These are phyloP conservation scores for Bipolaris gigantea DNA, from an alignment of 2,329 filamentous ascomycete genomes.

Conservation along the genomic window DNA sequence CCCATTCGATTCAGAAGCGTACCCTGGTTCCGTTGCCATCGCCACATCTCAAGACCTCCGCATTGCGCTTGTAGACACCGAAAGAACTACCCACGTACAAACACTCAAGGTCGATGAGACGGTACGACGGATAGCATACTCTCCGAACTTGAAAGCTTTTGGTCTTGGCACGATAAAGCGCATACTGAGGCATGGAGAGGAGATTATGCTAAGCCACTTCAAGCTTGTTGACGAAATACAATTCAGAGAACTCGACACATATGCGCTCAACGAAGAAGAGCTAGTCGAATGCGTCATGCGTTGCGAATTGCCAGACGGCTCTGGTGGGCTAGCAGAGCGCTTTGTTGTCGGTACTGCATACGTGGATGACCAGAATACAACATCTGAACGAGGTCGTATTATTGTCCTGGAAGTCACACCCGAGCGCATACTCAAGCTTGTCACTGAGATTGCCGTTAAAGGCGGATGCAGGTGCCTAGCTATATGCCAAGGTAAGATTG, in stretches of 20 bases:
- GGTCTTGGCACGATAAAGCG: conserved; percentile 83
- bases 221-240: conserved; percentile 87
- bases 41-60: conserved; percentile 76
- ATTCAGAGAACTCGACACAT: conserved; percentile 76
- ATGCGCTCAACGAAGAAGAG: conserved; percentile 67
- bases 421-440: conserved; percentile 70
- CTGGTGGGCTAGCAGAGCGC: conserved; percentile 65
- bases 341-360: conserved; percentile 93
- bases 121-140: conserved; percentile 85
- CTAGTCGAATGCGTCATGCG: conserved; percentile 83
- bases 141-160: conserved; percentile 75
- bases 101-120: conserved; percentile 78
- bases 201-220: conserved; percentile 78
- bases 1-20: conserved; percentile 78
- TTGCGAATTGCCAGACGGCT: conserved; percentile 67
- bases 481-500: conserved; percentile 71
- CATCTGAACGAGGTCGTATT: conserved; percentile 69
- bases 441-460: conserved; percentile 70
- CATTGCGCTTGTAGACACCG: conserved; percentile 78
- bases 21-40: conserved; percentile 77
- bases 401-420: conserved; percentile 81
- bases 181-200: conserved; percentile 68
- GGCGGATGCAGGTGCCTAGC: conserved; percentile 80
- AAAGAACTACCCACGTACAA: conserved; percentile 85
- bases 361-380: conserved; percentile 61